Conservation (phyloP, 2,329 filamentous ascomycete species). For the Fusarium sp. region DNA sequence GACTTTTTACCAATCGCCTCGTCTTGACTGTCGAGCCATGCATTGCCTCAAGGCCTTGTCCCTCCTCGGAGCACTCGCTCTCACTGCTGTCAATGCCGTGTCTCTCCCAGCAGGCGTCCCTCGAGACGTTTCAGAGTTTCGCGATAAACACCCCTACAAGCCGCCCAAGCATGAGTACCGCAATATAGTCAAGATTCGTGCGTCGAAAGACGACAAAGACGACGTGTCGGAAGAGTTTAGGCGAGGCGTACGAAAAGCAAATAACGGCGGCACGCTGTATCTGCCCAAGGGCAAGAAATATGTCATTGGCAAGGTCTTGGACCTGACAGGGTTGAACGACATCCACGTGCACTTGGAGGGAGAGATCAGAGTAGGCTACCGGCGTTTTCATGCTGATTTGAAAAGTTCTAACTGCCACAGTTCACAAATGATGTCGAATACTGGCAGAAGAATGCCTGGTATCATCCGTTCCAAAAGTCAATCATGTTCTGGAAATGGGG, state of each 20-base stretch:
- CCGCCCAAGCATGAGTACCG: conserved; percentile 15
- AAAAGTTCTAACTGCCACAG: conserved; percentile 7
- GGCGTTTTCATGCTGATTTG: rapidly evolving
- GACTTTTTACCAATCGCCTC: neutral
- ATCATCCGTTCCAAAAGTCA: conserved; percentile 57
- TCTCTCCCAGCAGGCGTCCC: conserved; percentile 13
- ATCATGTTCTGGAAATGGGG: conserved; percentile 73
- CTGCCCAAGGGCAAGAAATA: conserved; percentile 63
- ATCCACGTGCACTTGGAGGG: conserved; percentile 67
- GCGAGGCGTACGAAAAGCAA: conserved; percentile 62
- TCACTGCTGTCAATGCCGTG: conserved; percentile 1
- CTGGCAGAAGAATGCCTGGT: conserved; percentile 55
- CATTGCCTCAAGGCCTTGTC: neutral
- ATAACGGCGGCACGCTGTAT: conserved; percentile 66
- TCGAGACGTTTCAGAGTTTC: conserved; percentile 24
- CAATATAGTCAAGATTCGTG: conserved; percentile 25
- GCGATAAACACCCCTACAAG: conserved; percentile 28
- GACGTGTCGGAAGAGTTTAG: conserved; percentile 66
- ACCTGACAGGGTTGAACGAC: conserved; percentile 65
- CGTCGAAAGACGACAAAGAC: conserved; percentile 61
- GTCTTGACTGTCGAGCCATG: neutral
- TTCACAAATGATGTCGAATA: conserved; percentile 56
- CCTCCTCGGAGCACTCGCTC: neutral
- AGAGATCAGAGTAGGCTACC: conserved; percentile 51
- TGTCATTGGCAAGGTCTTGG: conserved; percentile 66